phyloP scores from a whole-genome alignment of 805 yeast species.

The Nakazawaea sp. region DNA sequence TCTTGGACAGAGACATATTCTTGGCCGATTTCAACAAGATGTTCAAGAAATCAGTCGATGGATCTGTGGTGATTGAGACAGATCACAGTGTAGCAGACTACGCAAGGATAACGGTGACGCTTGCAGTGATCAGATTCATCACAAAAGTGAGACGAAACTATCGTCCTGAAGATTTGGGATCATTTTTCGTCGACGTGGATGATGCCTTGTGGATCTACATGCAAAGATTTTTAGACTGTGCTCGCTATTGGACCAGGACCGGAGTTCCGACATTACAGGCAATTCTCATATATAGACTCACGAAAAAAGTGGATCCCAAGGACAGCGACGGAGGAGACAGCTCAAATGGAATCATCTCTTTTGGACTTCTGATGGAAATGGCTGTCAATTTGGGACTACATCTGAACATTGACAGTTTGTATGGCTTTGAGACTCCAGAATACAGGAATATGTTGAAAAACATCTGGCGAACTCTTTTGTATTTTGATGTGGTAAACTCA shows the following conservation, averaged over 20 bases:
- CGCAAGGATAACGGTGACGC: no score
- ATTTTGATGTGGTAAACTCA: conserved; percentile 4
- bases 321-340: conserved; percentile 10
- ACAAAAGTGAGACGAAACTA: no score
- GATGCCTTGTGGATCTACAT: neutral
- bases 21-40: no score
- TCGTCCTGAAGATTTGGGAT: no score
- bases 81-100: no score
- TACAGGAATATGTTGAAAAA: neutral
- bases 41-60: no score
- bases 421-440: neutral
- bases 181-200: neutral
- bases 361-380: conserved; percentile 3
- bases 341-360: conserved; percentile 4
- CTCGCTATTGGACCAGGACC: neutral
- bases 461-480: conserved; percentile 4
- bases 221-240: neutral
- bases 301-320: neutral
- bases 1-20: conserved; percentile 28
- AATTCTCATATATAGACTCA: neutral
- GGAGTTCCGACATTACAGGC: conserved; percentile 3
- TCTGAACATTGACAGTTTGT: conserved; percentile 2
- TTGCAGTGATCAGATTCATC: no score
- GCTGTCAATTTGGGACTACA: conserved; percentile 4
- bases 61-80: no score